A percentile compares a stretch with the other conserved stretches of the same genome.
phyloP scores from a whole-genome alignment of 2,329 filamentous ascomycete species.

The Clonostachys rosea region DNA sequence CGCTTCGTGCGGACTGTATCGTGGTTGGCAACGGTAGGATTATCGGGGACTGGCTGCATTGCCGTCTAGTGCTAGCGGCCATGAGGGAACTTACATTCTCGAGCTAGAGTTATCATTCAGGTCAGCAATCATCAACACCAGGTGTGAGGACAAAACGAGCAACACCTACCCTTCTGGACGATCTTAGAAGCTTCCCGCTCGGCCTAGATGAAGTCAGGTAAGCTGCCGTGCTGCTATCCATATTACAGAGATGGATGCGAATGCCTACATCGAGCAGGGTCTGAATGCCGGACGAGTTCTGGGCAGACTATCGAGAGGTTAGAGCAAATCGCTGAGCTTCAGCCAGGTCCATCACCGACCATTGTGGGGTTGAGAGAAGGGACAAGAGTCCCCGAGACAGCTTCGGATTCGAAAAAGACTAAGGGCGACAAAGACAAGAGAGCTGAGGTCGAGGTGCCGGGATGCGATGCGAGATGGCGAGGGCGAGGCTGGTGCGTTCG shows the following conservation, averaged over 20 bases:
- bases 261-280: constrained; percentile 90
- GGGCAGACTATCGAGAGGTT: constrained; percentile 66
- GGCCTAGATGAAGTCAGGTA: constrained; percentile 50
- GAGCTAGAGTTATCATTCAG: constrained; percentile 48
- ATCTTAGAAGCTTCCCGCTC: constrained; percentile 99
- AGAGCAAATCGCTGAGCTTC: too few relatives aligned
- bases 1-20: constrained; percentile 73
- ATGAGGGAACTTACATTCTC: constrained; percentile 68
- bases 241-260: not conserved
- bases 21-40: not conserved
- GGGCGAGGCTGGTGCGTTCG: too few relatives aligned
- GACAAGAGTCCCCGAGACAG: too few relatives aligned
- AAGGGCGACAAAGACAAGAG: too few relatives aligned
- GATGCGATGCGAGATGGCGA: too few relatives aligned
- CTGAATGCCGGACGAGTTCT: constrained; percentile 98
- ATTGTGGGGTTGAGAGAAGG: too few relatives aligned
- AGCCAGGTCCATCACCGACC: too few relatives aligned
- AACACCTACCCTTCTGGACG: constrained; percentile 79
- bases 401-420: too few relatives aligned
- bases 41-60: not conserved
- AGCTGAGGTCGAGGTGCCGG: too few relatives aligned
- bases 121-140: constrained; percentile 2
- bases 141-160: not conserved
- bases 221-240: too few relatives aligned
- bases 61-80: not conserved